A percentile compares a stretch with the other conserved stretches of the same genome.
phyloP scores from a whole-genome alignment of 768 basidiomycete species.

The Serendipita sp. region DNA sequence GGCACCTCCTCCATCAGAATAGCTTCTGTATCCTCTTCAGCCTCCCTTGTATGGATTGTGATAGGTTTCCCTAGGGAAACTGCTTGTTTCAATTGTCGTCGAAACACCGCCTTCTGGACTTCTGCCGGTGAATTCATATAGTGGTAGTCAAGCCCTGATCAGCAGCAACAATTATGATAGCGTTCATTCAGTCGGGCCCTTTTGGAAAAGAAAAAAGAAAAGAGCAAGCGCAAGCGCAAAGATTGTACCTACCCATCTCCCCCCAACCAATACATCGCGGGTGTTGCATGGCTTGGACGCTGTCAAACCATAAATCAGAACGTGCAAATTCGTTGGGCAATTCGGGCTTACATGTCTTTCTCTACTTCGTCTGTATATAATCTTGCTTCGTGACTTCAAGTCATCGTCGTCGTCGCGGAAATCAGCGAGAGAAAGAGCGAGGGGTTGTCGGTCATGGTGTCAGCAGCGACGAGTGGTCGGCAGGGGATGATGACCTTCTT shows the following conservation, averaged over 20 bases:
- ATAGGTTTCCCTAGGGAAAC: constrained; percentile 56
- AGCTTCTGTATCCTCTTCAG: constrained; percentile 63
- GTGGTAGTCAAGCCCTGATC: constrained; percentile 46
- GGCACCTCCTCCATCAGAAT: constrained; percentile 69
- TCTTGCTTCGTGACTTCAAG: constrained; percentile 50
- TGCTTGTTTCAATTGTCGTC: constrained; percentile 50
- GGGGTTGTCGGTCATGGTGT: too few species aligned
- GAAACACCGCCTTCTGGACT: constrained; percentile 48
- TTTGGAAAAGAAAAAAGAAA: too few species aligned
- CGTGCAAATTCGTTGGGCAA: not conserved
- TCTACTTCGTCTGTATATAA: constrained; percentile 54
- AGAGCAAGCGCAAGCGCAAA: too few species aligned
- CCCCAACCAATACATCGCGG: constrained; percentile 79
- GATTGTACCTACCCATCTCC: constrained; percentile 43
- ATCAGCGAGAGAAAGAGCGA: constrained; percentile 7
- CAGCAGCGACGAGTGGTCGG: too few species aligned
- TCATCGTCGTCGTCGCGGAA: constrained; percentile 6
- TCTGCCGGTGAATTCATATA: constrained; percentile 62
- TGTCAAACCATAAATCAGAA: not conserved
- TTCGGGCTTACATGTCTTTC: constrained; percentile 37
- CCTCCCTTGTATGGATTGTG: constrained; percentile 77
- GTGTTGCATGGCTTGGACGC: constrained; percentile 56
- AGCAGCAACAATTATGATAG: not conserved
- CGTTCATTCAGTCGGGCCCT: too few species aligned
- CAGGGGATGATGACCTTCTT: constrained; percentile 8